Evolutionary conservation across 2,329 filamentous ascomycete genomes (phyloP), one percentile per base, ranked within the genome.

Genomic region (Gliomastix tumulicola): DNA sequence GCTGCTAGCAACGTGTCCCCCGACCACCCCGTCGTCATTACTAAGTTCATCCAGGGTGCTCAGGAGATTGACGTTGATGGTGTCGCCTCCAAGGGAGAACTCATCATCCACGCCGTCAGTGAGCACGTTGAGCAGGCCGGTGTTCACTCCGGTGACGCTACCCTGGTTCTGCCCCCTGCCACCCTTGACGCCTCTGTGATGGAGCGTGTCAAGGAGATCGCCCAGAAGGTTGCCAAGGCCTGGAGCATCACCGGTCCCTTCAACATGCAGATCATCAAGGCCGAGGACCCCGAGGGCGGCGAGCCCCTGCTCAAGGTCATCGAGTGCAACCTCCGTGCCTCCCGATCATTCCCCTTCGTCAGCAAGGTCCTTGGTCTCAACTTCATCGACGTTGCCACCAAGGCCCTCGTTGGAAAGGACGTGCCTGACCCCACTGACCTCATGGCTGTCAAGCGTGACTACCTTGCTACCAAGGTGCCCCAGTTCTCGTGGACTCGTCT

Each of bases 191-290:
- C 83, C 49, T 66, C 64, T 40, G 84, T 83, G 47, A 84, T 95
- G 76, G 78, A 76, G 46, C 87, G 92, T 42, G 78, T 95, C 55
- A 97, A 96, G 79, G 87, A 87, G 49, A 97, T 98, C 50, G 90
- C 92, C 13, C 66, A 89, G 63, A 97, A 95, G 76, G 89, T 98
- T 36, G 92, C 92, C 47, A 85, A 92, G 66, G 92, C 92, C 33
- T 96, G 90, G 88, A 88, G 76, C 55, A 97, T 97, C 61, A 97
- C 88, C 16, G 92, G 92, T 38, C 92, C 92, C 41, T 98, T 97
- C 79, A 98, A 98, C 76, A 97, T 98, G 90, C 92, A 98, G 60
- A 94, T 98, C 65, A 97, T 98, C 76, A 94, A 94, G 70, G 88
- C 85, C 23, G 74, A 86, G 11, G 71, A 84, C 53, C 78, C 83